A percentile compares a stretch with the other conserved stretches of the same genome.
Conservation (phyloP, 2,329 filamentous ascomycete genomes). For the Pseudocercospora macadamiae region DNA sequence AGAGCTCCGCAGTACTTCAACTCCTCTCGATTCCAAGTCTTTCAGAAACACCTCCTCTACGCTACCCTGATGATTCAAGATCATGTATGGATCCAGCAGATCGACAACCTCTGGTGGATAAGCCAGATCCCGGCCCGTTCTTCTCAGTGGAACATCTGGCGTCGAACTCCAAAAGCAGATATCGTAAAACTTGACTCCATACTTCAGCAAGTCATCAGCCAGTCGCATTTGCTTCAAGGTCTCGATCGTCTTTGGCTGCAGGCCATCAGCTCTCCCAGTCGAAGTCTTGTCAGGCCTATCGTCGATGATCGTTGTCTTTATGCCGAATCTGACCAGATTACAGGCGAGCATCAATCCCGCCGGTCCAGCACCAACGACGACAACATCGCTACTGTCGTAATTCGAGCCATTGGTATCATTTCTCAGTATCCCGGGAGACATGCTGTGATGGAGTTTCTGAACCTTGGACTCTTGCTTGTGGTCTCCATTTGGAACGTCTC, state of each 20-base stretch:
- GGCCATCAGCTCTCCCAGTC: constrained; percentile 70
- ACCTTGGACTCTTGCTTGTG: neutral
- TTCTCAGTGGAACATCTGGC: constrained; percentile 51
- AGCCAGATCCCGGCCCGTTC: constrained; percentile 68
- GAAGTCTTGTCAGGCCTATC: constrained; percentile 69
- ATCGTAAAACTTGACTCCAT: constrained; percentile 72
- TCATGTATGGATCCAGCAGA: constrained; percentile 56
- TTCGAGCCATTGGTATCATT: neutral
- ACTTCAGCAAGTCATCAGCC: constrained; percentile 68
- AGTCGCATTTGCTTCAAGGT: constrained; percentile 73
- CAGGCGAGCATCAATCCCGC: constrained; percentile 49
- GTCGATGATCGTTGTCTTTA: constrained; percentile 68
- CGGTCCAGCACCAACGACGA: constrained; percentile 47
- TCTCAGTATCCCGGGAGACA: constrained; percentile 19
- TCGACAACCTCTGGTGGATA: constrained; percentile 60
- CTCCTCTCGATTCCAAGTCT: constrained; percentile 66
- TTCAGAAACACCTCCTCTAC: constrained; percentile 71
- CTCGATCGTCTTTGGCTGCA: constrained; percentile 79
- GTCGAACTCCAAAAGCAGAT: constrained; percentile 68
- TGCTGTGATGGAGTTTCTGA: constrained; percentile 13
- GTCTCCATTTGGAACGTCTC: constrained; percentile 6
- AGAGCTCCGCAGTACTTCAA: constrained; percentile 65
- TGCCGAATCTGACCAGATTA: constrained; percentile 66
- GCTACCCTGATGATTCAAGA: constrained; percentile 72
- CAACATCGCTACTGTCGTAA: constrained; percentile 19